A percentile compares a stretch with the other conserved stretches of the same genome.
These are phyloP conservation scores for Phytopythium aichiense DNA, from an alignment of 352 stramenopile species.

Conservation along the genomic window DNA sequence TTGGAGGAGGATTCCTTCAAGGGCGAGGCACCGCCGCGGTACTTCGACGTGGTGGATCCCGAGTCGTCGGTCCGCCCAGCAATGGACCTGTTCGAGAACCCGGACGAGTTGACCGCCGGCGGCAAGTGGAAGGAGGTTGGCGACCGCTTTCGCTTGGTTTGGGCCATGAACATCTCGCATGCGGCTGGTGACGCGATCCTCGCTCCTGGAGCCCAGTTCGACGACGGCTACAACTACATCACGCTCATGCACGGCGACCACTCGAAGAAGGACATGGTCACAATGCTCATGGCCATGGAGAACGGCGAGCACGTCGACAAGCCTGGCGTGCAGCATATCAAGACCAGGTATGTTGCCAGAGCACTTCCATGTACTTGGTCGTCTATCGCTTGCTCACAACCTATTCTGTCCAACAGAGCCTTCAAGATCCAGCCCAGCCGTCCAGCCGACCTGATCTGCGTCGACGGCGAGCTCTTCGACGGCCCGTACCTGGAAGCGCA, in stretches of 20 bases:
- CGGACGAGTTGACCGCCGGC: background rate
- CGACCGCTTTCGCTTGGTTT: slow-evolving; percentile 52
- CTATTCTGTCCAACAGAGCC: slow-evolving; percentile 19
- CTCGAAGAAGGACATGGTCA: slow-evolving; percentile 30
- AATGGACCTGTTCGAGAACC: slow-evolving; percentile 40
- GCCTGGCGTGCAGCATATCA: slow-evolving; percentile 34
- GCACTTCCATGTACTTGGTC: background rate
- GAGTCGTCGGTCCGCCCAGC: slow-evolving; percentile 23
- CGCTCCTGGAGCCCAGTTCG: slow-evolving; percentile 36
- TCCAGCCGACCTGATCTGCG: slow-evolving; percentile 40
- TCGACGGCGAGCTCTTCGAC: slow-evolving; percentile 54
- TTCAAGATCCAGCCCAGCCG: slow-evolving; percentile 45
- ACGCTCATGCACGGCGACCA: slow-evolving; percentile 36
- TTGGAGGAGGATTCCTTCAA: slow-evolving; percentile 33
- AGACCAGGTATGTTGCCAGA: slow-evolving; percentile 23
- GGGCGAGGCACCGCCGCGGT: slow-evolving; percentile 14
- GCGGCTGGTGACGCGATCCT: slow-evolving; percentile 43
- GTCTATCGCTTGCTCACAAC: background rate
- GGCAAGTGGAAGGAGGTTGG: slow-evolving; percentile 46
- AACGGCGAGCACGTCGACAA: slow-evolving; percentile 41
- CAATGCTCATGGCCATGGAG: slow-evolving; percentile 50
- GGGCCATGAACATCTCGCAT: slow-evolving; percentile 64
- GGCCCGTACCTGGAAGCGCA: slow-evolving; percentile 45
- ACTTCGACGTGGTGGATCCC: slow-evolving; percentile 36
- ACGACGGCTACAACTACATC: slow-evolving; percentile 71